These are phyloP conservation scores for Pseudoturritis turrita DNA, from an alignment of 345 rosid species.

Conservation along the genomic window DNA sequence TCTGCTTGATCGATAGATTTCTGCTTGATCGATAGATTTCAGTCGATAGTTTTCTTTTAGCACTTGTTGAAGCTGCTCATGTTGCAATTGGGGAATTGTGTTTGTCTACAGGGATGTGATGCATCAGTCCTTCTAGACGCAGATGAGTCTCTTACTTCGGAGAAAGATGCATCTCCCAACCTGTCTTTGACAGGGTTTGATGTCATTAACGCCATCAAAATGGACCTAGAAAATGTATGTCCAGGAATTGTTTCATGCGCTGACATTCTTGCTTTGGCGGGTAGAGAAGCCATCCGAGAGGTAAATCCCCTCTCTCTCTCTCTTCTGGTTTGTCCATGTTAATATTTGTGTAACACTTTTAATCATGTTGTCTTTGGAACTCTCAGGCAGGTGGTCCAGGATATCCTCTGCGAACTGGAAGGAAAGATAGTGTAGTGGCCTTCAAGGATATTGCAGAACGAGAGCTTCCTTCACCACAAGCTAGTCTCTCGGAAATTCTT, in stretches of 20 bases:
- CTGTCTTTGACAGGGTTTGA: constrained; percentile 56
- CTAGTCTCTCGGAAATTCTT: constrained; percentile 42
- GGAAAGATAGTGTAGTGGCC: constrained; percentile 46
- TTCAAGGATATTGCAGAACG: constrained; percentile 38
- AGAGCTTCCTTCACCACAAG: constrained; percentile 61
- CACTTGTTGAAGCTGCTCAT: neutral
- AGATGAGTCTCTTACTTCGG: constrained; percentile 38
- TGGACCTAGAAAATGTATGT: constrained; percentile 54
- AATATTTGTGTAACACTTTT: neutral
- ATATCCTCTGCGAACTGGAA: constrained; percentile 63
- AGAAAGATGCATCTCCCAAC: constrained; percentile 63
- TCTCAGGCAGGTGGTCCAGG: constrained; percentile 70
- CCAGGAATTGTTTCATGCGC: constrained; percentile 75
- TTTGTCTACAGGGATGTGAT: constrained; percentile 54
- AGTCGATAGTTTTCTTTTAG: neutral
- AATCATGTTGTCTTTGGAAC: neutral
- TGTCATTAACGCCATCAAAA: constrained; percentile 53
- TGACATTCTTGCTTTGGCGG: constrained; percentile 59
- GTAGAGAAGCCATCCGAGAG: constrained; percentile 57
- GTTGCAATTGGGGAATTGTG: neutral
- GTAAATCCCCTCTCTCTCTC: constrained; percentile 35
- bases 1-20: neutral
- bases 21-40: no score
- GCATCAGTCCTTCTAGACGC: constrained; percentile 59
- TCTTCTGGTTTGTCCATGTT: neutral